A percentile compares a stretch with the other conserved stretches of the same genome.
These are phyloP conservation scores for Polychaeton citri DNA, from an alignment of 2,329 filamentous ascomycete genomes.

Conservation along the genomic window DNA sequence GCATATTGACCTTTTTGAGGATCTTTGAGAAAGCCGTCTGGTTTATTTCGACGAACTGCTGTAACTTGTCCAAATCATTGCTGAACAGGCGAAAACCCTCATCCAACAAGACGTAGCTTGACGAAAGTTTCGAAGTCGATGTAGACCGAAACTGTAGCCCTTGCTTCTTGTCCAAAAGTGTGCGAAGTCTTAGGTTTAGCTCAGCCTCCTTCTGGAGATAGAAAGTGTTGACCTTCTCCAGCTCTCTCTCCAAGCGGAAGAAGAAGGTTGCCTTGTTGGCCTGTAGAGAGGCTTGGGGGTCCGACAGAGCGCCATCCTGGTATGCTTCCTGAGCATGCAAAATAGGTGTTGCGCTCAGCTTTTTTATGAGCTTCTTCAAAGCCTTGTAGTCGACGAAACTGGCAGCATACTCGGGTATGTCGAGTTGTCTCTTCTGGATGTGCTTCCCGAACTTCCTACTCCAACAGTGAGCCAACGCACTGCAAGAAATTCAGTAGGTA, in stretches of 20 bases:
- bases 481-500: too few species aligned
- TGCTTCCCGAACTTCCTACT: constrained; percentile 99
- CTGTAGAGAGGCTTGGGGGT: constrained; percentile 81
- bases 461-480: too few species aligned
- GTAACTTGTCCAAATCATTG: constrained; percentile 85
- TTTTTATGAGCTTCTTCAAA: constrained; percentile 99
- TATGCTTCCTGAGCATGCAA: constrained; percentile 61
- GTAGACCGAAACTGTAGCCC: constrained; percentile 63
- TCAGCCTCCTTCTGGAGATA: constrained; percentile 97
- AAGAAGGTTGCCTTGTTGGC: constrained; percentile 99
- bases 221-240: constrained; percentile 97
- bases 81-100: constrained; percentile 97
- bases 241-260: constrained; percentile 90
- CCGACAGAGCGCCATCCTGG: constrained; percentile 43
- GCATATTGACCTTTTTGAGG: constrained; percentile 61
- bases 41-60: constrained; percentile 98
- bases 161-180: constrained; percentile 87
- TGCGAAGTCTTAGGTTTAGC: constrained; percentile 86
- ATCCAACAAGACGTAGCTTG: constrained; percentile 86
- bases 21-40: constrained; percentile 98
- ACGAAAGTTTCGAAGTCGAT: constrained; percentile 71
- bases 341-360: constrained; percentile 81
- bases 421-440: constrained; percentile 96
- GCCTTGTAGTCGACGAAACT: constrained; percentile 99
- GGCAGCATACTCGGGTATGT: constrained; percentile 97